Evolutionary conservation across 108 stramenopile species (phyloP), one percentile per base, ranked within the genome.

Genomic region (Aurantiochytrium sp.): DNA sequence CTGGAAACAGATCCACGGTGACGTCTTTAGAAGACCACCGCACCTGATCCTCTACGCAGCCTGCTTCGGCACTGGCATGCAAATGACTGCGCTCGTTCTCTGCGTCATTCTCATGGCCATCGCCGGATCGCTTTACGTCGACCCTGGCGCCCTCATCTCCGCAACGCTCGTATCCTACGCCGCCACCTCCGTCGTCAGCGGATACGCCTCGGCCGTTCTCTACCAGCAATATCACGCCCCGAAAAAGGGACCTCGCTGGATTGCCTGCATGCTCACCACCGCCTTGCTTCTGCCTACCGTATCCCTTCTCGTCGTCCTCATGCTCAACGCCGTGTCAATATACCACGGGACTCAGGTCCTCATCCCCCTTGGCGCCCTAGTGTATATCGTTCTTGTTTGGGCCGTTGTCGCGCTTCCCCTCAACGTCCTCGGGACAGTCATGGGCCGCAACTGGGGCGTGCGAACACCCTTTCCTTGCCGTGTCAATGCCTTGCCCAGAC

Each of bases 1-100:
- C 23, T 99, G 98, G 98, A 99, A 99, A 90, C 96, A 98, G 92
- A 96, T 99, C n/a, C 98, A 98, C 89, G 98, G 97, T 2, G 98
- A 99, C 93, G 98, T 99, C 43, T 99, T 99, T 88, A 96, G 98
- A 55, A 96, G 96, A 21, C 97, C 98, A 6, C 55, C 89, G 45
- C 92, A 92, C 88, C 90, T 98, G 47, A 95, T 96, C 51, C 87
- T 98, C 43, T 96, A 98, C 93, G 93, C 97, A 18, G 97, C 98
- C 21, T 93, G 98, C 64, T 90, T 97, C 58, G 98, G 97, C 60
- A 96, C 97, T 5, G 98, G 98, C 53, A 96, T 96, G 95, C 98
- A 99, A 89, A 90, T 99, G 42, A 92, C 96, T n/a, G 94, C 96
- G n/a, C 87, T 99, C 88, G 96, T 96, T 43, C 92, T 97, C 89